phyloP scores from a whole-genome alignment of 139 green algal genomes.

The Desmodesmus armatus region DNA sequence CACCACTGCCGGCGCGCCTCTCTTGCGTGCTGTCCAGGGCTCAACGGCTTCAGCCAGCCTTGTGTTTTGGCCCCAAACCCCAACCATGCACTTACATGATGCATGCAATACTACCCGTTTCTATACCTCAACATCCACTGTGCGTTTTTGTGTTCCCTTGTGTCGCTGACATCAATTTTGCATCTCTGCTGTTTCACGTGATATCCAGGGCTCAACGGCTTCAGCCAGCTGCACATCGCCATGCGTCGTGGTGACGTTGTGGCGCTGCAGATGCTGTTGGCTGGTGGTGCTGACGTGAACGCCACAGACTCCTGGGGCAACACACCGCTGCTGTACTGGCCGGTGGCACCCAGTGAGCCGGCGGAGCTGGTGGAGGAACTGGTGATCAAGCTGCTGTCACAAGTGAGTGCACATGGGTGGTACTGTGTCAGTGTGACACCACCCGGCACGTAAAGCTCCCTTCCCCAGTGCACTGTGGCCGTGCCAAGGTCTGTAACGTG shows the following conservation, averaged over 20 bases:
- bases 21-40: not conserved
- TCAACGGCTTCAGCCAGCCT: slow-evolving; percentile 6
- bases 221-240: slow-evolving; percentile 33
- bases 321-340: slow-evolving; percentile 36
- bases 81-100: too few species aligned
- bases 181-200: not conserved
- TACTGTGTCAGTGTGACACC: not conserved
- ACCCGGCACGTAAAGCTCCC: too few species aligned
- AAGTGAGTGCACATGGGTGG: slow-evolving; percentile 23
- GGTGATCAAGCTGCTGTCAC: slow-evolving; percentile 23
- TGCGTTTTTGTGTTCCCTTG: too few species aligned
- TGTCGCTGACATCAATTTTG: not conserved
- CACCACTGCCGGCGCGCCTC: not conserved
- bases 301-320: slow-evolving; percentile 21
- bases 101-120: too few species aligned
- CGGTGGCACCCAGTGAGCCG: not conserved
- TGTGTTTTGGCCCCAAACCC: too few species aligned
- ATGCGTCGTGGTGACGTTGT: not conserved
- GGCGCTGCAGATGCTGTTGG: slow-evolving; percentile 32
- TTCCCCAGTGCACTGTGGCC: too few species aligned
- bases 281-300: slow-evolving; percentile 30
- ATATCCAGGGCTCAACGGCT: not conserved
- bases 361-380: slow-evolving; percentile 1
- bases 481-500: too few species aligned
- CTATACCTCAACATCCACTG: too few species aligned